Evolutionary conservation across 306 rosid genomes (phyloP).

Genomic region (Ochetophila trinervis): DNA sequence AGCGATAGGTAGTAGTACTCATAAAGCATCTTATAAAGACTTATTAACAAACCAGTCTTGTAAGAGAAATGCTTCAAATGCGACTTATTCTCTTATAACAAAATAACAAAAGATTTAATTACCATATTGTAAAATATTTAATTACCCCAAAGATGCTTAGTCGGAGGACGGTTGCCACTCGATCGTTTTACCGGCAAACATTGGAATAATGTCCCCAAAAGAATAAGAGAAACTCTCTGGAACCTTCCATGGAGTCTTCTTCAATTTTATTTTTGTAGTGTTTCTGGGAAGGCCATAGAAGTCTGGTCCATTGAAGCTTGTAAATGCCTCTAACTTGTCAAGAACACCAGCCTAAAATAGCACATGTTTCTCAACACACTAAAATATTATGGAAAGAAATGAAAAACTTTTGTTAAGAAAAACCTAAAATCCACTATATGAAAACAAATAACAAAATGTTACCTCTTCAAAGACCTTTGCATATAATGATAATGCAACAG

Average conservation of each 20-base stretch:
- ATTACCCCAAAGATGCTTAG: not conserved
- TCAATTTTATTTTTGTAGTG: constrained; percentile 57
- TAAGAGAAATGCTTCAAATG: no score
- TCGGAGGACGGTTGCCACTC: constrained; percentile 61
- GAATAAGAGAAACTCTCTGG: constrained; percentile 62
- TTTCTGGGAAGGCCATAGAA: constrained; percentile 90
- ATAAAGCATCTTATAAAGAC: no score
- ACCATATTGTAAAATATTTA: no score
- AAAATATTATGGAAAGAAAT: not conserved
- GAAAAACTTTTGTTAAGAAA: not conserved
- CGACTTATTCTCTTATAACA: no score
- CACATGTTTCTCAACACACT: no score
- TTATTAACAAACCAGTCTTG: no score
- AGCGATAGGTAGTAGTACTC: no score
- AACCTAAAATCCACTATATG: not conserved
- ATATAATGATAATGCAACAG: constrained; percentile 75
- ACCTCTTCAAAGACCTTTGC: constrained; percentile 97
- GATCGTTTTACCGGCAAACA: constrained; percentile 77
- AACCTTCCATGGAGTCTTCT: constrained; percentile 69
- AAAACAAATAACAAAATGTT: constrained; percentile 6
- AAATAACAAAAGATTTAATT: no score
- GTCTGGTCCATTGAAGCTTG: constrained; percentile 97
- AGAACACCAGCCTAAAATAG: constrained; percentile 69
- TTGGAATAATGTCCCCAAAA: constrained; percentile 75
- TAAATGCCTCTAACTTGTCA: constrained; percentile 83